Evolutionary conservation across 768 basidiomycete genomes (phyloP).

Genomic region (Pleurotus citrinopileatus): DNA sequence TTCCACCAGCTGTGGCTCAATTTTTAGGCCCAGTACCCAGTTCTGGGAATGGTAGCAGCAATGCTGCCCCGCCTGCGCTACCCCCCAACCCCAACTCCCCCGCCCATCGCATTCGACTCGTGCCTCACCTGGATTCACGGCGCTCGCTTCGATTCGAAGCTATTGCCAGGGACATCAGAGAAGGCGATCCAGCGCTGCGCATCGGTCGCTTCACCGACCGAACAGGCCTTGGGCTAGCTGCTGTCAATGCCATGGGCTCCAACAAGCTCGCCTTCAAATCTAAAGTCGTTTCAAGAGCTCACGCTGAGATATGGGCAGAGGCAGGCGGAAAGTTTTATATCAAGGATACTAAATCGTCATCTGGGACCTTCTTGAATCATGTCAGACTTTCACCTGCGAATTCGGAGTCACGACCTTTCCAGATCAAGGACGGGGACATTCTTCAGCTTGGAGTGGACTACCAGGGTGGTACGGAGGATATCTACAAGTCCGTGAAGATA

Average conservation of each 20-base stretch:
- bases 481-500: slow-evolving; percentile 97
- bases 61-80: slow-evolving; percentile 18
- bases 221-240: slow-evolving; percentile 61
- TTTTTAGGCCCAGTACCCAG: neutral
- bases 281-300: slow-evolving; percentile 92
- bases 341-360: slow-evolving; percentile 84
- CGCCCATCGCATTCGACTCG: slow-evolving; percentile 81
- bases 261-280: slow-evolving; percentile 92
- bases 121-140: slow-evolving; percentile 90
- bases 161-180: slow-evolving; percentile 79
- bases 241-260: slow-evolving; percentile 65
- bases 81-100: slow-evolving; percentile 18
- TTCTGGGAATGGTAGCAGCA: slow-evolving; percentile 8
- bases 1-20: slow-evolving; percentile 7
- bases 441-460: slow-evolving; percentile 96
- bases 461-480: slow-evolving; percentile 95
- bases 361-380: slow-evolving; percentile 96
- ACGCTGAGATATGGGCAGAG: slow-evolving; percentile 93
- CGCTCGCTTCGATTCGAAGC: slow-evolving; percentile 91
- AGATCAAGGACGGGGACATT: slow-evolving; percentile 90
- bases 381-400: slow-evolving; percentile 83
- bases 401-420: slow-evolving; percentile 71
- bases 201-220: slow-evolving; percentile 96
- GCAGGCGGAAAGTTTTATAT: slow-evolving; percentile 73
- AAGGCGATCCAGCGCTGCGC: slow-evolving; percentile 68